Evolutionary conservation across 1,284 basidiomycete genomes (phyloP), one percentile per base, ranked within the genome.

Genomic region (Leccinum pachyderme): DNA sequence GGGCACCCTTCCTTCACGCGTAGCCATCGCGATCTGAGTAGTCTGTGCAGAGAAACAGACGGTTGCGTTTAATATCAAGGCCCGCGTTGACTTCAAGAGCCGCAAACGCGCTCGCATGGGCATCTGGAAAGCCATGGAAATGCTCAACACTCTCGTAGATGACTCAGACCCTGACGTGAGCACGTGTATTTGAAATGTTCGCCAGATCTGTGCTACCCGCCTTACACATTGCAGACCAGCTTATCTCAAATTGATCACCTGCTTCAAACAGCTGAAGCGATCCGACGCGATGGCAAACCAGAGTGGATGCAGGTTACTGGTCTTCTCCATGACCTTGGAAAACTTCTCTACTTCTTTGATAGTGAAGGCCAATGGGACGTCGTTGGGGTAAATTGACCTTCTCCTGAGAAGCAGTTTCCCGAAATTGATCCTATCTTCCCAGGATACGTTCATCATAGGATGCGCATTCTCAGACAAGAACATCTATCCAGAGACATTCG

Each of bases 221-320:
- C 11, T 12, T 12, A 7, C 58, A 39, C 43, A 28, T 49, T 51
- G 5, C 65, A 90, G 88, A 91, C 88, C 6, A 79, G 76, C 56
- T 76, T 92, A 27, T 86, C 89, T 25, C 93, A 96, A 73, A 95
- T 95, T 51, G 91, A 94, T 65, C 93, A 96, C 69, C 79, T 95
- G 2, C 79, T 95, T 2, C 93, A 95, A 71, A 95, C 93, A 0
- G 93, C 93, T 33, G 93, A 96, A 70, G 92, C 93, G 3, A 95
- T 95, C 62, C 82, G 93, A 46, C 77, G 84, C 24, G 93, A 95
- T 65, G 91, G 90, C 8, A 93, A 93, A 72, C 91, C 92, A 2
- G 89, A 91, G 55, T 91, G 89, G 89, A 91, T 91, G 89, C 91
- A 94, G 76, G 83, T 94, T 55, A 86, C 91, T 18, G 93, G 93